These are phyloP conservation scores for Phialophora expanda DNA, from an alignment of 2,329 filamentous ascomycete genomes.

Conservation along the genomic window DNA sequence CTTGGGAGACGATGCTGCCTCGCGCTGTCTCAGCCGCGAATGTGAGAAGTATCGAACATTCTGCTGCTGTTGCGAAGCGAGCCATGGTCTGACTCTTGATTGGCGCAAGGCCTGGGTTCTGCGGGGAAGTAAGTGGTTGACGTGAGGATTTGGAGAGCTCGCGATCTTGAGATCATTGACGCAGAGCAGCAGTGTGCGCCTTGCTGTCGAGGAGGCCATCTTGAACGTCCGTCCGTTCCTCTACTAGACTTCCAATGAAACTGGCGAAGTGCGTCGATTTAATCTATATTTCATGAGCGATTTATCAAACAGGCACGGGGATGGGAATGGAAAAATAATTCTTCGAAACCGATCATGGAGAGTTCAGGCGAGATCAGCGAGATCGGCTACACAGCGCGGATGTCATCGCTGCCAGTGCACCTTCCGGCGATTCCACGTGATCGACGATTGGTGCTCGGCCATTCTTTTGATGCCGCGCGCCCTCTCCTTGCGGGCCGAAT, in stretches of 20 bases:
- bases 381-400: constrained; percentile 3
- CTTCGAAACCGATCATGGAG: constrained; percentile 3
- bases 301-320: not conserved
- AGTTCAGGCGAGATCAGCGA: constrained; percentile 6
- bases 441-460: constrained; percentile 5
- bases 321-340: constrained; percentile 14
- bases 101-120: constrained; percentile 12
- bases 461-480: constrained; percentile 28
- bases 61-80: constrained; percentile 15
- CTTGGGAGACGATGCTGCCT: constrained; percentile 14
- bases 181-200: constrained; percentile 31
- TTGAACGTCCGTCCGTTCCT: not conserved
- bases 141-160: constrained; percentile 5
- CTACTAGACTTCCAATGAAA: not conserved
- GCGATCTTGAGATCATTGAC: constrained; percentile 27
- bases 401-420: not conserved
- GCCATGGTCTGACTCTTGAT: constrained; percentile 21
- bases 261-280: not conserved
- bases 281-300: constrained; percentile 4
- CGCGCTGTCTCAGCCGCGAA: constrained; percentile 22
- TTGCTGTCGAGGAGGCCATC: constrained; percentile 21
- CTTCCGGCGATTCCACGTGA: constrained; percentile 18
- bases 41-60: constrained; percentile 30
- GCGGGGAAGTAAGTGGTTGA: constrained; percentile 16
- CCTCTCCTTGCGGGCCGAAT: not conserved